These are phyloP conservation scores for Phytopythium ostracodes DNA, from an alignment of 352 stramenopile genomes.

Conservation along the genomic window DNA sequence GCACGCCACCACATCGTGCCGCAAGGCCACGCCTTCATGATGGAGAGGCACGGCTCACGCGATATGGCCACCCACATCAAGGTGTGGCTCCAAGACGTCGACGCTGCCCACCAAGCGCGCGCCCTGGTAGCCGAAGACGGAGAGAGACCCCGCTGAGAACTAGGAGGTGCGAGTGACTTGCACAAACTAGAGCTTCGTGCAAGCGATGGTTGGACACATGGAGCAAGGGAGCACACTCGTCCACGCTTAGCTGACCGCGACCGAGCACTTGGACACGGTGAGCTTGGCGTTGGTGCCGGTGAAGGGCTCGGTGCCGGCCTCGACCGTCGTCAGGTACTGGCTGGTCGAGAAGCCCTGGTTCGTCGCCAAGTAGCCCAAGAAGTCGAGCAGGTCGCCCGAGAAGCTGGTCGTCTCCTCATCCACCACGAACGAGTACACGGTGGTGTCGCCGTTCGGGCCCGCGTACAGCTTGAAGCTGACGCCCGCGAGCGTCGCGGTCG, in stretches of 20 bases:
- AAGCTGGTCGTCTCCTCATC: conserved; percentile 16
- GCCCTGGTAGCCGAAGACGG: neutral
- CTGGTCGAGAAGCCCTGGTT: conserved; percentile 20
- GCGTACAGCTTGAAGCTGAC: conserved; percentile 30
- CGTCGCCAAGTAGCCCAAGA: conserved; percentile 25
- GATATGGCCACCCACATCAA: conserved; percentile 65
- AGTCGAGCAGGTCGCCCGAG: conserved; percentile 21
- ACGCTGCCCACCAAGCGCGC: conserved; percentile 8
- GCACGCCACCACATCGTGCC: conserved; percentile 43
- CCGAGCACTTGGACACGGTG: conserved; percentile 28
- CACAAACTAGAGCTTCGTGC: neutral
- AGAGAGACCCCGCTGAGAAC: too few species aligned
- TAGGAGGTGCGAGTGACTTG: neutral
- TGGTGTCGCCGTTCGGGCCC: conserved; percentile 29
- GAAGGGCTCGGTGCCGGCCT: conserved; percentile 31
- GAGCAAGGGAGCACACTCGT: neutral
- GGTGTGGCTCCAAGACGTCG: conserved; percentile 41
- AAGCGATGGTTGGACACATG: neutral
- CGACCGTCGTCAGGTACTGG: conserved; percentile 24
- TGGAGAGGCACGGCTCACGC: conserved; percentile 48
- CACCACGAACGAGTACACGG: conserved; percentile 32
- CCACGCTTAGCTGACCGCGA: conserved; percentile 14
- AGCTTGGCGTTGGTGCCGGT: conserved; percentile 22
- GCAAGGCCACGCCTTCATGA: conserved; percentile 74
- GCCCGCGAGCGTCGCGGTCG: conserved; percentile 21